phyloP scores from a whole-genome alignment of 306 rosid species.

The Corylus heterophylla region DNA sequence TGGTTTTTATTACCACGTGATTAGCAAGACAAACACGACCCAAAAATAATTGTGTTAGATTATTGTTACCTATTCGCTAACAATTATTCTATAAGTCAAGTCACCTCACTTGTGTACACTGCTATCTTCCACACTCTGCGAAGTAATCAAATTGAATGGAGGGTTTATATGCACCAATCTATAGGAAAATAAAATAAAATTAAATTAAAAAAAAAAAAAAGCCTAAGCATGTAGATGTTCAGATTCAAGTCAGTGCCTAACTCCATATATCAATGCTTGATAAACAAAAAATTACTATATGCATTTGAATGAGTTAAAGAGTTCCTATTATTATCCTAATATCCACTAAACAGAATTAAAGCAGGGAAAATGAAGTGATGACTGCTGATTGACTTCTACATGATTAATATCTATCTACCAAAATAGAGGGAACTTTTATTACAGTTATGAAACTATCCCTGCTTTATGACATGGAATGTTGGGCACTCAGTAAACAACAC shows the following conservation, averaged over 20 bases:
- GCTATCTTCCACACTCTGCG: not conserved
- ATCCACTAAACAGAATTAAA: not conserved
- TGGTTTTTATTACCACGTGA: not conserved
- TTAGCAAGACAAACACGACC: not conserved
- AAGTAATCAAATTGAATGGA: not conserved
- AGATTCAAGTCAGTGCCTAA: not conserved
- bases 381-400: not conserved
- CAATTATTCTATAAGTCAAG: not conserved
- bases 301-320: not conserved
- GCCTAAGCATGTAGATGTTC: not conserved
- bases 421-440: not conserved
- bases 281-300: too few species aligned
- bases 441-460: not conserved
- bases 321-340: not conserved
- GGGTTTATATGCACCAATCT: not conserved
- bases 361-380: constrained; percentile 1
- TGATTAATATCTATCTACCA: not conserved
- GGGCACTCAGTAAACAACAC: not conserved
- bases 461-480: not conserved
- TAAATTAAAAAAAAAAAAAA: not conserved
- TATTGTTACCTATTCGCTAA: not conserved
- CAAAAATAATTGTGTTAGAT: not conserved
- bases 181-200: not conserved
- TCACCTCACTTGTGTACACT: not conserved
- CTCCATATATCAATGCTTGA: not conserved